Evolutionary conservation across 23 red algal species (phyloP).

Genomic region (Chondrus crispus): DNA sequence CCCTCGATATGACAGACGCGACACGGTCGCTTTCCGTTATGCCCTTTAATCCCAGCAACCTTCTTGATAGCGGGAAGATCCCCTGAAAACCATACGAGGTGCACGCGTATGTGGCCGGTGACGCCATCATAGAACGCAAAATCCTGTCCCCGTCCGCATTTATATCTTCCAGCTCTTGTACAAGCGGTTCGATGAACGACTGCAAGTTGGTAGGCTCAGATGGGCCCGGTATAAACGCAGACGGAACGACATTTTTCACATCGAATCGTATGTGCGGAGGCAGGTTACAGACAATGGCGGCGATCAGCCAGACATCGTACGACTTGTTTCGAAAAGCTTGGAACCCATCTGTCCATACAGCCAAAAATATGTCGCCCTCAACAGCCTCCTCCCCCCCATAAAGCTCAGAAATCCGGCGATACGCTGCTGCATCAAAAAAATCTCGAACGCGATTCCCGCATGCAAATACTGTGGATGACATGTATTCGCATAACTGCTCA

Average conservation of each 20-base stretch:
- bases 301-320: not conserved
- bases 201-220: not conserved
- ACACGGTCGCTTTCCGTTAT: not conserved
- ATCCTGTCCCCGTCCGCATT: not conserved
- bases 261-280: not conserved
- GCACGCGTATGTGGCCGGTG: not conserved
- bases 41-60: not conserved
- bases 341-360: not conserved
- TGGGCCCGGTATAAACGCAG: not conserved
- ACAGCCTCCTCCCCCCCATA: not conserved
- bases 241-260: not conserved
- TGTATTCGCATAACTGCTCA: too few relatives aligned
- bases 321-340: not conserved
- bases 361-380: not conserved
- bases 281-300: not conserved
- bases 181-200: not conserved
- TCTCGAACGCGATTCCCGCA: too few relatives aligned
- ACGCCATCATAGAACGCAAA: not conserved
- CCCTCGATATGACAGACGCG: not conserved
- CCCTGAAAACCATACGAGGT: not conserved
- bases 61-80: constrained; percentile 2
- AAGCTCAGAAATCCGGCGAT: not conserved
- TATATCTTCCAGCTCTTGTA: not conserved
- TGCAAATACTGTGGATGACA: too few relatives aligned
- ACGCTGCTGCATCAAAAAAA: not conserved